Conservation (phyloP, 108 stramenopile species). For the Nitzschia putrida region DNA sequence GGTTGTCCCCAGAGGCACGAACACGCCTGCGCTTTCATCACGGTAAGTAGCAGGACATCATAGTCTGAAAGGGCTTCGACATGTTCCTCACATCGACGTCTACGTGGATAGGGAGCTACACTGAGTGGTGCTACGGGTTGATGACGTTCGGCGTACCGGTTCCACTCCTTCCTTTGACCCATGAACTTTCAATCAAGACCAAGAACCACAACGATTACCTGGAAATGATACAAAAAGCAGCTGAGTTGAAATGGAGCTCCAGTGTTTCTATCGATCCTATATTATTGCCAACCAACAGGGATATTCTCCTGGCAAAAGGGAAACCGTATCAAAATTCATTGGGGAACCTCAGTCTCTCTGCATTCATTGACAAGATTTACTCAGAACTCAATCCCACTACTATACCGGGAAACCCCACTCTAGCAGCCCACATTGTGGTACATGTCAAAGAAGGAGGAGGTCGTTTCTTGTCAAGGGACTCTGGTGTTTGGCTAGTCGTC, state of each 20-base stretch:
- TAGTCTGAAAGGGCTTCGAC: neutral
- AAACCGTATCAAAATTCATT: slow-evolving; percentile 22
- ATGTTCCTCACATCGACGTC: neutral
- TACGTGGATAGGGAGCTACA: slow-evolving; percentile 10
- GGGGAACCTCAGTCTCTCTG: slow-evolving; percentile 19
- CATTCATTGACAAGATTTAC: slow-evolving; percentile 9
- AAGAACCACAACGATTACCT: slow-evolving; percentile 28
- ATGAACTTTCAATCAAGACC: slow-evolving; percentile 20
- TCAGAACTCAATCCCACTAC: slow-evolving; percentile 1
- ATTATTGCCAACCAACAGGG: slow-evolving; percentile 6
- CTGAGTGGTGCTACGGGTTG: slow-evolving; percentile 25
- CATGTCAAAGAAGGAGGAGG: slow-evolving; percentile 5
- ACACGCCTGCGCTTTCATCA: slow-evolving; percentile 2
- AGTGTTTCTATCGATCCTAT: neutral
- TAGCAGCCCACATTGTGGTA: slow-evolving; percentile 11
- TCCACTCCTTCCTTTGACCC: slow-evolving; percentile 16
- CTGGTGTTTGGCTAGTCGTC: slow-evolving; percentile 23
- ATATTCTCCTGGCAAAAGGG: slow-evolving; percentile 36
- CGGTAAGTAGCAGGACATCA: neutral
- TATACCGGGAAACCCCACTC: slow-evolving; percentile 20
- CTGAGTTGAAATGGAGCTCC: neutral
- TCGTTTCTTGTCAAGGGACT: slow-evolving; percentile 21
- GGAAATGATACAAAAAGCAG: neutral
- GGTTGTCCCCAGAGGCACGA: slow-evolving; percentile 1
- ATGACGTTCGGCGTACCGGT: slow-evolving; percentile 28